Conservation (phyloP, 306 rosid genomes). For the Prunus mume region DNA sequence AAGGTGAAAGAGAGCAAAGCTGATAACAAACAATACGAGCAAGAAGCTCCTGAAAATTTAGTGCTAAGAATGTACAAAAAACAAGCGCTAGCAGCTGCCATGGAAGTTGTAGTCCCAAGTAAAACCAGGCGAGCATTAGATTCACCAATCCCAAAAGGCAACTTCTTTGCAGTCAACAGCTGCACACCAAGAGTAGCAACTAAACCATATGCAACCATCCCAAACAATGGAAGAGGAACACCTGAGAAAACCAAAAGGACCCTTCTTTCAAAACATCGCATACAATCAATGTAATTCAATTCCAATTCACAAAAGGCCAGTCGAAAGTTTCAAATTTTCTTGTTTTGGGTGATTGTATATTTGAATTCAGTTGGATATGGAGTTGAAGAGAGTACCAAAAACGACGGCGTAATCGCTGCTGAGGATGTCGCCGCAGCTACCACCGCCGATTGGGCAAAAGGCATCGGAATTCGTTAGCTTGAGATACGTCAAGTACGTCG, state of each 20-base stretch:
- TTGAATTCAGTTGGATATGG: background rate
- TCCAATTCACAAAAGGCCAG: background rate
- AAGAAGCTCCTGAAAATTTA: slow-evolving; percentile 55
- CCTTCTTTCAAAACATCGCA: background rate
- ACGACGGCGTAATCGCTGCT: slow-evolving; percentile 72
- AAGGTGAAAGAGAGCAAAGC: slow-evolving; percentile 75
- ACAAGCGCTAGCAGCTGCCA: slow-evolving; percentile 86
- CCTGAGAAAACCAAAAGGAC: slow-evolving; percentile 49
- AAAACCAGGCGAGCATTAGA: slow-evolving; percentile 49
- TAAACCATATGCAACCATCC: slow-evolving; percentile 70
- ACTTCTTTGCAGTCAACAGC: slow-evolving; percentile 37
- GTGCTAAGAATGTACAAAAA: slow-evolving; percentile 75
- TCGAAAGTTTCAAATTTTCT: background rate
- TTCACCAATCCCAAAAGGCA: slow-evolving; percentile 55
- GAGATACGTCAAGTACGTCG: slow-evolving; percentile 71
- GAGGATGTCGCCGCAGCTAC: slow-evolving; percentile 60
- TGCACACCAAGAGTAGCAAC: slow-evolving; percentile 59
- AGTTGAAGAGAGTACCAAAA: slow-evolving; percentile 48
- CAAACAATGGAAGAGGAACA: slow-evolving; percentile 79
- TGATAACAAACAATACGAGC: slow-evolving; percentile 69
- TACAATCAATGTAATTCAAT: background rate
- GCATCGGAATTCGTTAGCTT: slow-evolving; percentile 66
- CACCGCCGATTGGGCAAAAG: slow-evolving; percentile 67
- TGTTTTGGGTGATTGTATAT: background rate
- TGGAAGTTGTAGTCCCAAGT: slow-evolving; percentile 67